Base-by-base conservation (phyloP, 2,329 filamentous ascomycete genomes). In the Cladosporium sp. region DNA sequence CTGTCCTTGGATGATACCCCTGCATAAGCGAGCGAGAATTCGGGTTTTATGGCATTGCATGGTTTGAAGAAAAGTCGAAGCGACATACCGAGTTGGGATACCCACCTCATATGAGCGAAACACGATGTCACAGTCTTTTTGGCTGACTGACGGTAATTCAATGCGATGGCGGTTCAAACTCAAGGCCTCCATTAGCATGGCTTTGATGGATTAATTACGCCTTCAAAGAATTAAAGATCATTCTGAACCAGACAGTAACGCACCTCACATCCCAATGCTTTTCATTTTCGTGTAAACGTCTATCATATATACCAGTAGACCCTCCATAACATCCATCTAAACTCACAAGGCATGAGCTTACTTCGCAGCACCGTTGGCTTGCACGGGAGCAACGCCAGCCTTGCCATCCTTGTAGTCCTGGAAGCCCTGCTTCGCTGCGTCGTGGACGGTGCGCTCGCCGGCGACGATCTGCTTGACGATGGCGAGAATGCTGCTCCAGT, bases 401-500 rank as follows among this genome's bases (percentile, higher is more conserved):
- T 77, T 74, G 10, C 81, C 80, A 61, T 76, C 77, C 75, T 83
- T 80, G 76, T 80, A 83, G 21, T 75, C 75, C 67, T 81, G 78
- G 65, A 76, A 80, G 11, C 82, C 83, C 68, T 84, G 78, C 64
- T 80, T 76, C 12, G 91, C 91, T 28, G 91, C 89, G 55, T 91
- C 86, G 72, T 91, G 82, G 8, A 92, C 87, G 26, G 84, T 89
- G 18, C 85, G 85, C 77, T 89, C 89, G 28, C 91, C 92, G 35
- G 86, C 86, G n/a, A 84, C 82, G 73, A 97, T 92, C 66, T 90
- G 88, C 81, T 92, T 88, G 67, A 92, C 89, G 33, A 89, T 90
- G 67, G 85, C 82, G 57, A 91, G 83, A 74, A 97, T 97, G 69
- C 88, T 87, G 7, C 86, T 86, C 87, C 94, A 97, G 80, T 93